These are phyloP conservation scores for Naganishia randhawae DNA, from an alignment of 768 basidiomycete species.

Conservation along the genomic window DNA sequence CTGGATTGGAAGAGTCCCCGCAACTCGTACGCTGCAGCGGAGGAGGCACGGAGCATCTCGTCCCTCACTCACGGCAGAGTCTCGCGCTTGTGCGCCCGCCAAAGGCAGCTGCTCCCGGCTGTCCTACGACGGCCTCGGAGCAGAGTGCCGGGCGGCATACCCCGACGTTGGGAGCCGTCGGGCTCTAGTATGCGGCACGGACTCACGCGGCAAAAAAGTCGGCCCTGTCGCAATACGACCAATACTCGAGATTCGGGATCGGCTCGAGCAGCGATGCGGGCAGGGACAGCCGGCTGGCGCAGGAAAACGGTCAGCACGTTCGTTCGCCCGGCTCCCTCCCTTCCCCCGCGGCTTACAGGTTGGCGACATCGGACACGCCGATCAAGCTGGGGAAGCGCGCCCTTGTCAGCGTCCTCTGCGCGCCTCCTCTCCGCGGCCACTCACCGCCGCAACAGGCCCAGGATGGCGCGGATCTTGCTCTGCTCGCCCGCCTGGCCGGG, in stretches of 20 bases:
- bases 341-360: constrained; percentile 63
- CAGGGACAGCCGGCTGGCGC: constrained; percentile 74
- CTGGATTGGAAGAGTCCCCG: no score
- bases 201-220: constrained; percentile 87
- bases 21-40: no score
- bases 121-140: no score
- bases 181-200: no score
- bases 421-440: constrained; percentile 3
- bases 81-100: no score
- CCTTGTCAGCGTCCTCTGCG: neutral
- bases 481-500: constrained; percentile 61
- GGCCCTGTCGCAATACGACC: constrained; percentile 86
- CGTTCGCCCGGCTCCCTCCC: neutral
- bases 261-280: constrained; percentile 91
- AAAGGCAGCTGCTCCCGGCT: no score
- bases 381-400: constrained; percentile 50
- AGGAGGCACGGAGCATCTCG: no score
- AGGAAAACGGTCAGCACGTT: constrained; percentile 8
- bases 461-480: constrained; percentile 88
- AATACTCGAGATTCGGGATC: constrained; percentile 92
- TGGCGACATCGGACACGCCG: constrained; percentile 90
- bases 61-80: no score
- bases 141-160: no score
- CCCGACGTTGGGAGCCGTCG: no score
- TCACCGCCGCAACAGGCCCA: constrained; percentile 83